Evolutionary conservation across 345 rosid species (phyloP).

Genomic region (Lepidium aucheri): DNA sequence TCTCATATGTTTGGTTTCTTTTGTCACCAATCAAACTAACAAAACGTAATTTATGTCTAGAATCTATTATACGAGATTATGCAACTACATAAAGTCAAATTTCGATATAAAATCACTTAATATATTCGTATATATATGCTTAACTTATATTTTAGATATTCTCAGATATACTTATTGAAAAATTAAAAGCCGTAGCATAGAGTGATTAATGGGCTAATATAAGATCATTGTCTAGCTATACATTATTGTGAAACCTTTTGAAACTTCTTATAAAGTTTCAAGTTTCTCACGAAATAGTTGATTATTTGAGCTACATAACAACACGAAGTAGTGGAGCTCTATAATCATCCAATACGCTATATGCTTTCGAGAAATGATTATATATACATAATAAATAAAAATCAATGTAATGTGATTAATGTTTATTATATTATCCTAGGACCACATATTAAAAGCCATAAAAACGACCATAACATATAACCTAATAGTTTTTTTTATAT

Average conservation of each 20-base stretch:
- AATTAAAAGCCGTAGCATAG: neutral
- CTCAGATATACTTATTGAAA: too few species aligned
- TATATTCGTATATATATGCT: too few species aligned
- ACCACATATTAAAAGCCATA: neutral
- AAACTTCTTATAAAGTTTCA: conserved; percentile 11
- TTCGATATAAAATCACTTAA: too few species aligned
- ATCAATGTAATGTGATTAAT: neutral
- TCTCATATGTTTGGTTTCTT: neutral
- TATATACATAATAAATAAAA: neutral
- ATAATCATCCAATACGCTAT: conserved; percentile 7
- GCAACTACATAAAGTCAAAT: too few species aligned
- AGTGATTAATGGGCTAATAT: neutral
- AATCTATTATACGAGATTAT: too few species aligned
- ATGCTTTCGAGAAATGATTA: neutral
- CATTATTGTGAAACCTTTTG: conserved; percentile 6
- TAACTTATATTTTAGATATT: too few species aligned
- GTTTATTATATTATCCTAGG: neutral
- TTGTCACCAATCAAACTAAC: neutral
- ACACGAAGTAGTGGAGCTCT: conserved; percentile 7
- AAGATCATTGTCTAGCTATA: neutral
- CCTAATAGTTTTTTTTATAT: neutral
- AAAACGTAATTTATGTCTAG: too few species aligned
- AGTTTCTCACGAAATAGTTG: conserved; percentile 10
- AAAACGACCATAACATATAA: neutral
- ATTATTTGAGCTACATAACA: neutral